These are phyloP conservation scores for Phytophthora hybrid DNA, from an alignment of 352 stramenopile species.

Conservation along the genomic window DNA sequence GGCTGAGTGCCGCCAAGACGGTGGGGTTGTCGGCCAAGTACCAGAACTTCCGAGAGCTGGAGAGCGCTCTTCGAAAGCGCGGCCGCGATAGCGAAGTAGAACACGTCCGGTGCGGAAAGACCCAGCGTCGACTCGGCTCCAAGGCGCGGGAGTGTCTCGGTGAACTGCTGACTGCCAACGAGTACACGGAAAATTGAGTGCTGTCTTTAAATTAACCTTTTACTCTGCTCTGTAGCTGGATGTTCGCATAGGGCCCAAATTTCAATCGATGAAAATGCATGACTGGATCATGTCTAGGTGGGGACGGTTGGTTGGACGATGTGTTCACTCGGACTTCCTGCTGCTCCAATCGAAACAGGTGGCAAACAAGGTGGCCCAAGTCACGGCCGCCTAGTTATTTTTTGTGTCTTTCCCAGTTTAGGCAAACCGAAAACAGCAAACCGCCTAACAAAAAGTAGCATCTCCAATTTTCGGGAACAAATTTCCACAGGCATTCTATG, in stretches of 20 bases:
- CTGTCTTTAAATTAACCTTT: neutral
- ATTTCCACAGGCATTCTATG: too few species aligned
- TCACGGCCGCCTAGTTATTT: too few species aligned
- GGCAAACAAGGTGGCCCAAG: too few species aligned
- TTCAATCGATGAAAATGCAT: too few species aligned
- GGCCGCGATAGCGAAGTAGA: conserved; percentile 48
- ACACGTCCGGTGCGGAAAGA: conserved; percentile 58
- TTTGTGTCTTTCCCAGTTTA: neutral
- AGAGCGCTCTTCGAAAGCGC: conserved; percentile 44
- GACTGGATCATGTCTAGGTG: too few species aligned
- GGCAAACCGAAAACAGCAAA: neutral
- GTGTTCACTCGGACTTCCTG: too few species aligned
- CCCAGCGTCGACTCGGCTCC: conserved; percentile 52
- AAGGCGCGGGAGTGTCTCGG: conserved; percentile 46
- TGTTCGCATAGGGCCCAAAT: too few species aligned
- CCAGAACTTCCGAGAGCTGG: conserved; percentile 63
- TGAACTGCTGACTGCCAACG: conserved; percentile 43
- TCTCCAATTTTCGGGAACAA: neutral
- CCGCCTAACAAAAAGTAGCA: neutral
- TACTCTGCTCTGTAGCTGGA: too few species aligned
- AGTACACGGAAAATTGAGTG: conserved; percentile 41
- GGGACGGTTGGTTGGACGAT: too few species aligned
- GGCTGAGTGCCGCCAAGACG: conserved; percentile 65
- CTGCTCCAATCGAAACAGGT: too few species aligned
- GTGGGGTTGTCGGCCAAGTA: conserved; percentile 52